A percentile compares a stretch with the other conserved stretches of the same genome.
Evolutionary conservation across 208 protist species (phyloP).

Genomic region (Trypanosoma avium): DNA sequence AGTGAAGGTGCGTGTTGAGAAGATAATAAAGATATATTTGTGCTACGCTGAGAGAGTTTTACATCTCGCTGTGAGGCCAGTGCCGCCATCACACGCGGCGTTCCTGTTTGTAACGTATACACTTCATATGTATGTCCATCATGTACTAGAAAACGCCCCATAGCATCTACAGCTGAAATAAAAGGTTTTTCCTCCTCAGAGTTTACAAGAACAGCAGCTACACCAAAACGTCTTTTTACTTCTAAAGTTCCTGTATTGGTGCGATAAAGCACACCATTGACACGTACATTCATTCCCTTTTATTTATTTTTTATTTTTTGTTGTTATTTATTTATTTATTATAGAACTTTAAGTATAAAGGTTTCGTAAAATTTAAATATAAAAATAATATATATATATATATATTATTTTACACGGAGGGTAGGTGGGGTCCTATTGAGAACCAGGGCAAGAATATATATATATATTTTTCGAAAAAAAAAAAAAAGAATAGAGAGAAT

Average conservation of each 20-base stretch:
- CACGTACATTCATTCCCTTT: constrained; percentile 34
- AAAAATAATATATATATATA: no score
- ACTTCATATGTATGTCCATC: constrained; percentile 37
- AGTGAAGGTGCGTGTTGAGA: no score
- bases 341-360: no score
- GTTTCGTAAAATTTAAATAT: no score
- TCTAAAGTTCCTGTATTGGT: constrained; percentile 31
- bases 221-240: constrained; percentile 44
- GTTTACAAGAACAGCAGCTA: constrained; percentile 34
- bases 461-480: no score
- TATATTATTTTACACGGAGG: no score
- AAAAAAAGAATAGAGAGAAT: no score
- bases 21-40: no score
- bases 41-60: not conserved
- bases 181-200: constrained; percentile 11
- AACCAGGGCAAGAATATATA: no score
- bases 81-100: not conserved
- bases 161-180: constrained; percentile 52
- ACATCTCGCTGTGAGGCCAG: constrained; percentile 5
- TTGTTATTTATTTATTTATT: not conserved
- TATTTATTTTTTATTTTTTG: not conserved
- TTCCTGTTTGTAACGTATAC: constrained; percentile 25
- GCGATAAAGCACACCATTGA: constrained; percentile 38
- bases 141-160: constrained; percentile 46
- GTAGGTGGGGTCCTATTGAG: no score